phyloP scores from a whole-genome alignment of 768 basidiomycete species.

The Phylloporus scabripes region DNA sequence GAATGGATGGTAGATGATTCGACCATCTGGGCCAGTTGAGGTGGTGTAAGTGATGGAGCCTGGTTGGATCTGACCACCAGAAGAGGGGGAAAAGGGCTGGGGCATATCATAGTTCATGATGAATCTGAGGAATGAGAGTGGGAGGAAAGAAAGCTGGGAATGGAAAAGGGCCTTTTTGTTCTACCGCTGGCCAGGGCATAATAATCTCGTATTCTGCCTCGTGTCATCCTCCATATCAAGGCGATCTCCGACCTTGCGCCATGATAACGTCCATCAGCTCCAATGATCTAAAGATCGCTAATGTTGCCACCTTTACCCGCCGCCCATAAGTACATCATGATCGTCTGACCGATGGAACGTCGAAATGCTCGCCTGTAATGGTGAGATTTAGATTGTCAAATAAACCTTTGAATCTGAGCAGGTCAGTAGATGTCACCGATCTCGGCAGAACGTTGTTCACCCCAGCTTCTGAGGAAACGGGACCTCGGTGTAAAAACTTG shows the following conservation, averaged over 20 bases:
- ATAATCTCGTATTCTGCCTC: slow-evolving; percentile 25
- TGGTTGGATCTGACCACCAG: slow-evolving; percentile 46
- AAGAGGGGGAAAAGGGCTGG: slow-evolving; percentile 27
- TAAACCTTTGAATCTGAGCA: no score
- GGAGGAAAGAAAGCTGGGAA: slow-evolving; percentile 9
- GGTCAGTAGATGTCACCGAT: no score
- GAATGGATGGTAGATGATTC: slow-evolving; percentile 65
- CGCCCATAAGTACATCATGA: no score
- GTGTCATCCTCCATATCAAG: slow-evolving; percentile 29
- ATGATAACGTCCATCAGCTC: not conserved
- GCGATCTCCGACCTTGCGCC: slow-evolving; percentile 26
- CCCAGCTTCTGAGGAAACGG: no score
- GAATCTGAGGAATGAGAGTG: slow-evolving; percentile 9
- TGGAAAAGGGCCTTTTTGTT: slow-evolving; percentile 17
- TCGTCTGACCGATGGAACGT: no score
- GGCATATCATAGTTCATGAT: slow-evolving; percentile 26
- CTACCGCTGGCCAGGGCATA: slow-evolving; percentile 2
- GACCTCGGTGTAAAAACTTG: no score
- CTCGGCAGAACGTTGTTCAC: no score
- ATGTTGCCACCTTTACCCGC: no score
- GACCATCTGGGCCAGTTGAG: slow-evolving; percentile 55
- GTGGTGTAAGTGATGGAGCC: slow-evolving; percentile 76
- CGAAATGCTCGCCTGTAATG: no score
- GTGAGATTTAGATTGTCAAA: no score
- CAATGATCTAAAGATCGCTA: no score